These are phyloP conservation scores for Aspergillus nidulans DNA, from an alignment of 495 filamentous ascomycete genomes.

Conservation along the genomic window DNA sequence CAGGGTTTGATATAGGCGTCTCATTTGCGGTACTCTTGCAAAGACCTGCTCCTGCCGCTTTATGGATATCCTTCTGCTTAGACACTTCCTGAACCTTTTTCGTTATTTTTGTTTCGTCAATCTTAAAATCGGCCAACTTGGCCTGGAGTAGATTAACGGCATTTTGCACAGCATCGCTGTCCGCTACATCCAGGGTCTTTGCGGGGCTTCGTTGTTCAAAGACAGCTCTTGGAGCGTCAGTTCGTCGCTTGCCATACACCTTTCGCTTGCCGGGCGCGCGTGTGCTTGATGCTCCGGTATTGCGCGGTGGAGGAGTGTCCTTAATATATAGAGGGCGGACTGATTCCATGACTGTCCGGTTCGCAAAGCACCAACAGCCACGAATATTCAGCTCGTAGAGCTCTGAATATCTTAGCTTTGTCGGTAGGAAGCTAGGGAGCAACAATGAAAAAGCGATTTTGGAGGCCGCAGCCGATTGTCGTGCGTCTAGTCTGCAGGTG, in stretches of 20 bases:
- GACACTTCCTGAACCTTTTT: background rate
- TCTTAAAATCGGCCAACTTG: conserved; percentile 33
- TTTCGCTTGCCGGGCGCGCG: conserved; percentile 26
- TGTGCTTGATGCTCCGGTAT: conserved; percentile 18
- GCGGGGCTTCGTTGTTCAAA: conserved; percentile 38
- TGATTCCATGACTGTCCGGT: conserved; percentile 6
- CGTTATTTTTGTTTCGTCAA: conserved; percentile 18
- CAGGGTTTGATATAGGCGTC: background rate
- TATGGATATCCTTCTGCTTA: background rate
- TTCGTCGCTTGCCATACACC: conserved; percentile 43
- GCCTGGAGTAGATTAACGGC: conserved; percentile 27
- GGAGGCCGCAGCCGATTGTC: background rate
- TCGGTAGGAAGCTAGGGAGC: background rate
- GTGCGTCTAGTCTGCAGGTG: too few relatives aligned
- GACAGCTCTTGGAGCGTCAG: conserved; percentile 37
- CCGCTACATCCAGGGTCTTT: conserved; percentile 10
- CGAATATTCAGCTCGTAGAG: background rate
- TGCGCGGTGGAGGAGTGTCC: conserved; percentile 6
- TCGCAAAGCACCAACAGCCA: background rate
- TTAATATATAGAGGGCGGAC: conserved; percentile 1
- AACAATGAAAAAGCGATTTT: background rate
- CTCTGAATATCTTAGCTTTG: background rate
- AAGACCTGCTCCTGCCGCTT: background rate
- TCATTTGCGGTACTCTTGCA: background rate
- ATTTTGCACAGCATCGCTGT: conserved; percentile 10